Conservation (phyloP, 495 filamentous ascomycete genomes). For the Stereocaulon alpinum region DNA sequence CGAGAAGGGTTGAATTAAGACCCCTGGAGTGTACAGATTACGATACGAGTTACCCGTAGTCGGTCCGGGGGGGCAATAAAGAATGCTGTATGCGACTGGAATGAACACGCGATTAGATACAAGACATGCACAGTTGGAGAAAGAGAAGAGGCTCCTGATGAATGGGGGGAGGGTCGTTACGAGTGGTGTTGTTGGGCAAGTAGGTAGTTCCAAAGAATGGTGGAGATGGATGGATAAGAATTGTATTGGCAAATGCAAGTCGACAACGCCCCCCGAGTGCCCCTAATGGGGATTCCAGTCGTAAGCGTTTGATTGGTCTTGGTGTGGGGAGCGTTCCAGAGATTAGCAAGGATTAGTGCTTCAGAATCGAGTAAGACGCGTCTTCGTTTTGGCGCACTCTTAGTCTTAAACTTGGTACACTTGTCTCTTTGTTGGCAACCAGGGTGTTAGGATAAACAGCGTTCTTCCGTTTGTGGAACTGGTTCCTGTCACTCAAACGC, state of each 20-base stretch:
- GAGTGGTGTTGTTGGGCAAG: neutral
- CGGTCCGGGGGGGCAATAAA: constrained; percentile 12
- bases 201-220: neutral
- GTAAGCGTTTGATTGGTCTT: constrained; percentile 8
- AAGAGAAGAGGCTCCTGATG: constrained; percentile 9
- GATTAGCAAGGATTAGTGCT: constrained; percentile 10
- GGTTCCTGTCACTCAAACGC: neutral
- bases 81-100: constrained; percentile 15
- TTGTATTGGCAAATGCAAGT: neutral
- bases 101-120: constrained; percentile 16
- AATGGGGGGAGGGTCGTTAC: neutral
- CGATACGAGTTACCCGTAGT: constrained; percentile 22
- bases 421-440: constrained; percentile 1
- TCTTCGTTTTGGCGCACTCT: constrained; percentile 13
- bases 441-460: neutral
- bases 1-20: constrained; percentile 13
- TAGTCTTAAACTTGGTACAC: no score
- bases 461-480: neutral
- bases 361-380: constrained; percentile 10
- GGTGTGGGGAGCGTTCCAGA: neutral
- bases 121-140: constrained; percentile 9
- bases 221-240: neutral
- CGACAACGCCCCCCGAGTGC: neutral
- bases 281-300: neutral
- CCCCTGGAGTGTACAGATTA: constrained; percentile 23